These are phyloP conservation scores for Solanum piurae DNA, from an alignment of 257 asterid genomes.

Conservation along the genomic window DNA sequence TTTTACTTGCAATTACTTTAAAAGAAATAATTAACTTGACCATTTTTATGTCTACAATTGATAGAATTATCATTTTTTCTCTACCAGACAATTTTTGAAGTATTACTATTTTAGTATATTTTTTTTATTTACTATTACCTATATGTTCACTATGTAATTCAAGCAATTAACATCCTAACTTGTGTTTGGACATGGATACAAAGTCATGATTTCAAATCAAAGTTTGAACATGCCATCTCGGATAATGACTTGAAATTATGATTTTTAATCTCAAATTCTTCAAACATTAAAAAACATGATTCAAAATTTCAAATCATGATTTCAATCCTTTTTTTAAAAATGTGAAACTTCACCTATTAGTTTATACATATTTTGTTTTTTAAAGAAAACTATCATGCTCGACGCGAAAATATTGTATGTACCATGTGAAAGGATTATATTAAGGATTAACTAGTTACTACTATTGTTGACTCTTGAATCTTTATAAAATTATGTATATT, in stretches of 20 bases:
- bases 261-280: not conserved
- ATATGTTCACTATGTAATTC: not conserved
- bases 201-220: not conserved
- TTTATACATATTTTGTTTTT: not conserved
- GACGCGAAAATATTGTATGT: no score
- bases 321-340: no score
- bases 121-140: not conserved
- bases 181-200: not conserved
- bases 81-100: not conserved
- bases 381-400: no score
- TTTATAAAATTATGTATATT: not conserved
- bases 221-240: accelerated
- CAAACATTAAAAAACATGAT: not conserved
- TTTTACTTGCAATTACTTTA: not conserved
- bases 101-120: not conserved
- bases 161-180: not conserved
- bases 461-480: not conserved
- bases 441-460: not conserved
- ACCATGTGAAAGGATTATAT: no score
- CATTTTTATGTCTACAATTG: not conserved
- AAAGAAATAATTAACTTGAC: not conserved
- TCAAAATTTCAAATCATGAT: not conserved
- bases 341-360: not conserved
- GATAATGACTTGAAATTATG: not conserved
- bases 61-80: not conserved